phyloP scores from a whole-genome alignment of 345 rosid genomes.

The Camelina hispida region DNA sequence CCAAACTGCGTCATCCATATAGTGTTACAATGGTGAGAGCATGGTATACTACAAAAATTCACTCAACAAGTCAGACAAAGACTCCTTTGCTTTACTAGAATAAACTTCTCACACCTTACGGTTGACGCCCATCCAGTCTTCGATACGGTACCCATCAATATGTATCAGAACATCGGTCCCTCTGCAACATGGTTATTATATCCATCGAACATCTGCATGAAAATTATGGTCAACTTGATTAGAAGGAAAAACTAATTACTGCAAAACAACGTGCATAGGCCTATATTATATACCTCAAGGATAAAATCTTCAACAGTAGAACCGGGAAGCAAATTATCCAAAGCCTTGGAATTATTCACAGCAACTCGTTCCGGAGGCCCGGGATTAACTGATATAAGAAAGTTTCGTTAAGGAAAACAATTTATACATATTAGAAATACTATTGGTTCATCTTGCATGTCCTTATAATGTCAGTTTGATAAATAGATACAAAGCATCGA shows the following conservation, averaged over 20 bases:
- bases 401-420: not conserved
- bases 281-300: conserved; percentile 57
- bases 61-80: conserved; percentile 2
- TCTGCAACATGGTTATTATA: conserved; percentile 54
- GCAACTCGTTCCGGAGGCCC: conserved; percentile 48
- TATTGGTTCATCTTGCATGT: conserved; percentile 3
- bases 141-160: conserved; percentile 53
- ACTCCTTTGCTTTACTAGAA: not conserved
- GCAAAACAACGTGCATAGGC: not conserved
- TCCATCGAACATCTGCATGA: conserved; percentile 60
- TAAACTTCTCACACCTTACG: conserved; percentile 49
- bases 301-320: conserved; percentile 50
- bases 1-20: conserved; percentile 15
- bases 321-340: conserved; percentile 53
- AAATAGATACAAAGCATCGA: conserved; percentile 17
- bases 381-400: conserved; percentile 54
- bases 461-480: not conserved
- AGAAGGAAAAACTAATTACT: conserved; percentile 16
- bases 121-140: conserved; percentile 45
- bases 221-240: conserved; percentile 16
- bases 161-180: conserved; percentile 50
- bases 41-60: not conserved
- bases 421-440: not conserved
- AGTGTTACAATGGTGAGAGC: not conserved
- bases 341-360: conserved; percentile 37